Conservation (phyloP, 305 asterid genomes). For the Withania somnifera region DNA sequence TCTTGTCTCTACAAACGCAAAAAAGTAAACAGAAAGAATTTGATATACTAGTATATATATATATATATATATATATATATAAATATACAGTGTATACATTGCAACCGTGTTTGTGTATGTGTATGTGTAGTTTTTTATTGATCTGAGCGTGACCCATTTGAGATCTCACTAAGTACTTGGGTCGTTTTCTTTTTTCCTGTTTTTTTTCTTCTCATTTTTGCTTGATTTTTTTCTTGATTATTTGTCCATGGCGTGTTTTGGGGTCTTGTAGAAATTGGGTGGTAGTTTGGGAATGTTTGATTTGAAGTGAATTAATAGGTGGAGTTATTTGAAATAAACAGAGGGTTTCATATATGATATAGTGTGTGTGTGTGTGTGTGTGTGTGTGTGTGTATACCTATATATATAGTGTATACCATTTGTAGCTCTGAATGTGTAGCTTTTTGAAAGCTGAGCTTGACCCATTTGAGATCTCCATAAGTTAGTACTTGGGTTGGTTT, state of each 20-base stretch:
- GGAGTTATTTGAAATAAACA: too few species aligned
- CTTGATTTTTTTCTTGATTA: neutral
- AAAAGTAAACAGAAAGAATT: neutral
- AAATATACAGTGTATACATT: neutral
- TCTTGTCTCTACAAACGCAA: neutral
- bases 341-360: too few species aligned
- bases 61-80: neutral
- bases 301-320: too few species aligned
- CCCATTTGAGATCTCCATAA: slow-evolving; percentile 10
- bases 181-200: slow-evolving; percentile 8
- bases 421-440: neutral
- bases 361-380: too few species aligned
- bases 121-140: neutral
- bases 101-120: neutral
- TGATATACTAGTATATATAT: neutral
- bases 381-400: too few species aligned
- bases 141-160: slow-evolving; percentile 22
- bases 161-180: slow-evolving; percentile 11
- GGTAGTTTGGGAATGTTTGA: too few species aligned
- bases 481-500: slow-evolving; percentile 17
- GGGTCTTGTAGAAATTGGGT: too few species aligned
- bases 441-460: slow-evolving; percentile 14
- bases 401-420: neutral
- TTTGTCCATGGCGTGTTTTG: too few species aligned
- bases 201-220: neutral